phyloP scores from a whole-genome alignment of 805 yeast genomes.

The Myxozyma geophila region DNA sequence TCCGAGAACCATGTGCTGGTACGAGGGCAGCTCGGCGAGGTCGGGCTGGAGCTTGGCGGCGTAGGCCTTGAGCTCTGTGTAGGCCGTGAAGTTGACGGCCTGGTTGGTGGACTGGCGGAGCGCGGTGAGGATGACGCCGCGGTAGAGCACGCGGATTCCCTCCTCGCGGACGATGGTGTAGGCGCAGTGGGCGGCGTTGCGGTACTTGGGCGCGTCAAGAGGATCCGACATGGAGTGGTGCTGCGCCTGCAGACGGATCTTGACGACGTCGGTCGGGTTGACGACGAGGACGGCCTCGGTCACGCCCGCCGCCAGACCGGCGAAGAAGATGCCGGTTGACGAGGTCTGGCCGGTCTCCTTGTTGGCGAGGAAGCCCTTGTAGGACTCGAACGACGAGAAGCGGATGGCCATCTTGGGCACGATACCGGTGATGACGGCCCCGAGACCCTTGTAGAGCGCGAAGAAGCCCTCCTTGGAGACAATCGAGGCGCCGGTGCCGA shows the following conservation, averaged over 20 bases:
- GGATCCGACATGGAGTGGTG: slow-evolving; percentile 84
- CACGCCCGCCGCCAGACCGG: slow-evolving; percentile 97
- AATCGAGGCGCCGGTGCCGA: slow-evolving; percentile 78
- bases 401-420: slow-evolving; percentile 98
- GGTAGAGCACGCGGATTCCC: slow-evolving; percentile 83
- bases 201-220: slow-evolving; percentile 76
- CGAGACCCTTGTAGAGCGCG: slow-evolving; percentile 92
- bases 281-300: slow-evolving; percentile 95
- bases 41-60: slow-evolving; percentile 59
- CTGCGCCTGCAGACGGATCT: slow-evolving; percentile 95
- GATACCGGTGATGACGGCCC: slow-evolving; percentile 96
- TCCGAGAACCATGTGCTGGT: slow-evolving; percentile 93
- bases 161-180: slow-evolving; percentile 85
- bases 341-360: slow-evolving; percentile 51
- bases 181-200: slow-evolving; percentile 90
- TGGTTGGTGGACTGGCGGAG: slow-evolving; percentile 98
- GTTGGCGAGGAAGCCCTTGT: slow-evolving; percentile 65
- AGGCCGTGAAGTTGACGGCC: slow-evolving; percentile 97
- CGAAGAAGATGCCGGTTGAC: slow-evolving; percentile 75
- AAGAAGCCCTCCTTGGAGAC: slow-evolving; percentile 78
- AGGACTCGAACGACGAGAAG: slow-evolving; percentile 90
- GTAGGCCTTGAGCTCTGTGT: slow-evolving; percentile 77
- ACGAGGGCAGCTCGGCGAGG: slow-evolving; percentile 76
- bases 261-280: slow-evolving; percentile 97
- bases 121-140: slow-evolving; percentile 95